Base-by-base conservation (phyloP, 495 filamentous ascomycete species). In the Aspergillus nanangensis region DNA sequence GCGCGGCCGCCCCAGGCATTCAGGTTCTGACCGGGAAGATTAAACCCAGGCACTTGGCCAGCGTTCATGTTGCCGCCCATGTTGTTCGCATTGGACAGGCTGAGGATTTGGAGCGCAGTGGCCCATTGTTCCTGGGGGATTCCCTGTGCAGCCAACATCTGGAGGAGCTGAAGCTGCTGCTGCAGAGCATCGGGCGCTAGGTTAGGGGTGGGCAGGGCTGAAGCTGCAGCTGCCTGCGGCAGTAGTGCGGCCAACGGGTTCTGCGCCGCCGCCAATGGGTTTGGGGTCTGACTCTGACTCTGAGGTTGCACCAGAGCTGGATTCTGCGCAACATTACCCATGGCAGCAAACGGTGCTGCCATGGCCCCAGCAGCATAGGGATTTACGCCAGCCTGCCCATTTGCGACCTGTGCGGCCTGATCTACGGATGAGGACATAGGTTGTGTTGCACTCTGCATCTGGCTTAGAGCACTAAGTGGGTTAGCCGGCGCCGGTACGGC, bases 111-210 rank as follows among this genome's bases (percentile, higher is more conserved):
- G 11, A 84, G 57, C 15, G 80, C 71, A 18, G 70, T 69, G 14
- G 61, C 72, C 76, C 79, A 82, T 59, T 82, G 76, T 10, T 84
- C 80, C 59, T 79, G 77, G 3, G 79, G 74, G 13, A 83, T 70
- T 15, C 80, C 80, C 56, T 80, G 77, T 8, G 69, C 66, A 40
- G 75, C 71, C 23, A 87, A 64, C 40, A 78, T 58, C 54, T 84
- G 78, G 19, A 84, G 56, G 34, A 84, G 64, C 51, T 79, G 74
- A 41, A 83, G 66, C 61, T 90, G 84, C 59, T 87, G 81, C 17
- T 71, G 65, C 51, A 74, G 60, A 15, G 69, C 65, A 45, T 70
- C 71, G 8, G 64, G 57, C 11, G 58, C 65, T 41, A 66, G 56
- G n/a, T 41, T 38, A 18, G 71, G 61, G 32, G 57, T 50, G 19